Conservation (phyloP, 768 basidiomycete genomes). For the Plicaturopsis crispa region DNA sequence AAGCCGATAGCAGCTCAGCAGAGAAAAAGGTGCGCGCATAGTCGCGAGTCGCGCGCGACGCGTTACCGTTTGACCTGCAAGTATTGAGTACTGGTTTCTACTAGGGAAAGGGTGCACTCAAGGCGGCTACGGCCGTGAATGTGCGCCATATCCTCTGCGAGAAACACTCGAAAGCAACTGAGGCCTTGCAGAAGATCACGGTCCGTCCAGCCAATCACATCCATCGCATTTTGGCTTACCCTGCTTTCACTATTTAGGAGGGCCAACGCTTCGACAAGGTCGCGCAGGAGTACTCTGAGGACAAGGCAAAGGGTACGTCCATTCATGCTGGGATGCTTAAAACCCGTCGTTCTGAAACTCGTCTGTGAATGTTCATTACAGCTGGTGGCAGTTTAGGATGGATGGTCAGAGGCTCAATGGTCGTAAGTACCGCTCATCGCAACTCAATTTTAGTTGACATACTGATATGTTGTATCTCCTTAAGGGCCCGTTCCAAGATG, state of each 20-base stretch:
- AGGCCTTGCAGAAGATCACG: slow-evolving; percentile 78
- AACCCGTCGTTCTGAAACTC: not conserved
- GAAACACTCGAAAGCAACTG: slow-evolving; percentile 74
- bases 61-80: no score
- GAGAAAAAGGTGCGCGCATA: slow-evolving; percentile 31
- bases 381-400: slow-evolving; percentile 84
- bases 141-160: slow-evolving; percentile 87
- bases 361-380: no score
- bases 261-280: slow-evolving; percentile 84
- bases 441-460: not conserved
- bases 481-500: slow-evolving; percentile 75
- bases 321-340: no score
- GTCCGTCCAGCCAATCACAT: slow-evolving; percentile 21
- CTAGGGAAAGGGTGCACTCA: slow-evolving; percentile 56
- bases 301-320: slow-evolving; percentile 74
- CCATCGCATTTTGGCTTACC: no score
- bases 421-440: slow-evolving; percentile 29
- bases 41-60: not conserved
- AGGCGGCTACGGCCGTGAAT: slow-evolving; percentile 75
- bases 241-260: slow-evolving; percentile 34
- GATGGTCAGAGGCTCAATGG: slow-evolving; percentile 86
- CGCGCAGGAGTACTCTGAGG: slow-evolving; percentile 85
- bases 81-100: no score
- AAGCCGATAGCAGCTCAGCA: slow-evolving; percentile 27
- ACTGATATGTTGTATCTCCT: slow-evolving; percentile 1